phyloP scores from a whole-genome alignment of 306 rosid genomes.

The Cucurbita moschata region DNA sequence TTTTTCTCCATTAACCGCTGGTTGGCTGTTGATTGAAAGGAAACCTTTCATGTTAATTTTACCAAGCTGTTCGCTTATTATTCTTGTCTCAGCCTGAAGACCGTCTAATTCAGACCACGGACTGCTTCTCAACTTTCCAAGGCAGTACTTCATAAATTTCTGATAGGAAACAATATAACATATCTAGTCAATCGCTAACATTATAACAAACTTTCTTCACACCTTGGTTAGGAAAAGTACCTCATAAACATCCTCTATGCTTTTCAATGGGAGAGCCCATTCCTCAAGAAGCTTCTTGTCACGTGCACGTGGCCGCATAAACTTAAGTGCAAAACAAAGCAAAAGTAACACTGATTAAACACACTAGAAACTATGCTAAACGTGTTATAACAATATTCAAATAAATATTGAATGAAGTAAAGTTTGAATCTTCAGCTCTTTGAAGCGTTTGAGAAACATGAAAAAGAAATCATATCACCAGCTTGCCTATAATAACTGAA shows the following conservation, averaged over 20 bases:
- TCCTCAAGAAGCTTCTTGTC: constrained; percentile 84
- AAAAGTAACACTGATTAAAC: neutral
- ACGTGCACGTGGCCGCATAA: constrained; percentile 90
- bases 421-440: neutral
- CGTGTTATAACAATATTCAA: neutral
- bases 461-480: neutral
- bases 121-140: constrained; percentile 79
- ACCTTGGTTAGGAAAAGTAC: constrained; percentile 18
- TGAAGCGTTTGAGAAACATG: neutral
- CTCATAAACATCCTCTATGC: constrained; percentile 68
- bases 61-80: constrained; percentile 67
- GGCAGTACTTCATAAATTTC: constrained; percentile 71
- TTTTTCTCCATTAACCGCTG: constrained; percentile 78
- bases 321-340: constrained; percentile 26
- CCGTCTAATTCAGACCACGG: constrained; percentile 98
- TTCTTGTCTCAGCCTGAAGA: constrained; percentile 82
- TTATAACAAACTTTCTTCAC: neutral
- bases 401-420: neutral
- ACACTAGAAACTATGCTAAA: neutral
- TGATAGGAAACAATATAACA: constrained; percentile 20
- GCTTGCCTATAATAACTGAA: neutral
- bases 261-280: constrained; percentile 74
- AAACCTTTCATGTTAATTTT: constrained; percentile 61
- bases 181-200: neutral
- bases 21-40: constrained; percentile 96